phyloP scores from a whole-genome alignment of 78 protist genomes.

The Planoprotostelium fungivorum region DNA sequence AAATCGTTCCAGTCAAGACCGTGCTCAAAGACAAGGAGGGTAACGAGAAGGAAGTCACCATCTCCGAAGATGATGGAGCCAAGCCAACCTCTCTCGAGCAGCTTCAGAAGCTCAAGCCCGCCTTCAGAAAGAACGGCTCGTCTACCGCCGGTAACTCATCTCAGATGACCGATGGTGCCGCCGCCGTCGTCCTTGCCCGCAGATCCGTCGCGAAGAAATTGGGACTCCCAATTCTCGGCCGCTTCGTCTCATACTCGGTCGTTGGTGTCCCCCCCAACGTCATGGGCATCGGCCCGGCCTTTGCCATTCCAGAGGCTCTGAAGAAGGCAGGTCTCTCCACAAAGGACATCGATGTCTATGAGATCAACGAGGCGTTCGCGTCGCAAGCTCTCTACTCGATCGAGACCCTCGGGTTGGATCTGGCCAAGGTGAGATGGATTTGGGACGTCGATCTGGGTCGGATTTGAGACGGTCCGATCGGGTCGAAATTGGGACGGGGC shows the following conservation, averaged over 20 bases:
- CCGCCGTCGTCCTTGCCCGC: slow-evolving; percentile 45
- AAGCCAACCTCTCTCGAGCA: slow-evolving; percentile 50
- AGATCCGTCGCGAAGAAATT: slow-evolving; percentile 36
- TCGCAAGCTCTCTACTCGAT: slow-evolving; percentile 70
- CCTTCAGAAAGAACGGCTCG: slow-evolving; percentile 65
- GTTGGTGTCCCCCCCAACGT: slow-evolving; percentile 71
- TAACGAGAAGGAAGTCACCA: slow-evolving; percentile 28
- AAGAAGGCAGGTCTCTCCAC: slow-evolving; percentile 70
- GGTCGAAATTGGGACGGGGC: too few species aligned
- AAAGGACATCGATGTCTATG: slow-evolving; percentile 85
- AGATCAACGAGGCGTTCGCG: slow-evolving; percentile 96
- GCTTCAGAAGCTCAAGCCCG: slow-evolving; percentile 43
- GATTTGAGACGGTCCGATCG: too few species aligned
- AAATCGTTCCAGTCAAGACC: slow-evolving; percentile 63
- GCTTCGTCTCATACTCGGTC: slow-evolving; percentile 33
- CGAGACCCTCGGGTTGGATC: slow-evolving; percentile 39
- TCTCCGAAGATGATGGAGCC: slow-evolving; percentile 58
- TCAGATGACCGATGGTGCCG: slow-evolving; percentile 72
- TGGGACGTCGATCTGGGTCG: too few species aligned
- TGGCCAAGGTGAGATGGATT: too few species aligned
- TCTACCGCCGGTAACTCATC: slow-evolving; percentile 83
- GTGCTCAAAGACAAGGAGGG: slow-evolving; percentile 25
- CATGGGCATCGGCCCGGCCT: slow-evolving; percentile 82
- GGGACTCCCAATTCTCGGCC: slow-evolving; percentile 36
- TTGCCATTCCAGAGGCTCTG: slow-evolving; percentile 81